Conservation (phyloP, 2,329 filamentous ascomycete genomes). For the Ophiostoma perfectum region DNA sequence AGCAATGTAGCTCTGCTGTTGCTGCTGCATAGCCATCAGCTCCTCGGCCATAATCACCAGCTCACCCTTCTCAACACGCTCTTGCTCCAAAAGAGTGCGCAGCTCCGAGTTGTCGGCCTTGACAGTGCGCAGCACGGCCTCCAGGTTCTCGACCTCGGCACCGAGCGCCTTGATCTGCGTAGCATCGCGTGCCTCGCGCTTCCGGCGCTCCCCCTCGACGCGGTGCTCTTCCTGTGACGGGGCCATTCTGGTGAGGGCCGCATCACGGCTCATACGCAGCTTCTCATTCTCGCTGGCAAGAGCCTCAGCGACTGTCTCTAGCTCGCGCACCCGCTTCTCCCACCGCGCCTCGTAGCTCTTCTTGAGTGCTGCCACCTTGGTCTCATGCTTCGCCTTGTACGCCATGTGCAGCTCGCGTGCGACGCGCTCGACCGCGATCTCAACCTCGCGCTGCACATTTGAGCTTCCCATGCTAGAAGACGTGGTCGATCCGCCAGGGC, state of each 20-base stretch:
- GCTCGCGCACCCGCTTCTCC: slow-evolving; percentile 78
- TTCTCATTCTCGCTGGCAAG: slow-evolving; percentile 70
- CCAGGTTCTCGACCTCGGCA: slow-evolving; percentile 68
- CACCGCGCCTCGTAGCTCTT: slow-evolving; percentile 78
- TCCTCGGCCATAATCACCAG: slow-evolving; percentile 76
- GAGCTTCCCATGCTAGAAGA: slow-evolving; percentile 28
- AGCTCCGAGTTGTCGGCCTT: slow-evolving; percentile 64
- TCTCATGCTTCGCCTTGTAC: slow-evolving; percentile 97
- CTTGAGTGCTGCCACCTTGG: slow-evolving; percentile 86
- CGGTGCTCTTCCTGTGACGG: slow-evolving; percentile 37
- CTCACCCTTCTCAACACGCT: slow-evolving; percentile 78
- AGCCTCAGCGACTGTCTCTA: slow-evolving; percentile 66
- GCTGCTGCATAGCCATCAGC: slow-evolving; percentile 64
- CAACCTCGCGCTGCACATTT: slow-evolving; percentile 56
- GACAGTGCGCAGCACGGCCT: slow-evolving; percentile 64
- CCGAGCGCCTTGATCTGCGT: slow-evolving; percentile 64
- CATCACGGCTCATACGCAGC: slow-evolving; percentile 60
- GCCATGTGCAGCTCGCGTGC: slow-evolving; percentile 87
- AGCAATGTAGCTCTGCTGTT: slow-evolving; percentile 44
- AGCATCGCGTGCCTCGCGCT: slow-evolving; percentile 58
- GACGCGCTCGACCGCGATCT: slow-evolving; percentile 81
- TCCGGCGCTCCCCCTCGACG: slow-evolving; percentile 48
- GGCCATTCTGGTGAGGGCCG: slow-evolving; percentile 57
- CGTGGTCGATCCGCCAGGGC: slow-evolving; percentile 38
- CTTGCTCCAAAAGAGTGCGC: slow-evolving; percentile 60